A percentile compares a stretch with the other conserved stretches of the same genome.
Conservation (phyloP, 2,329 filamentous ascomycete genomes). For the Fusarium pilosicola region DNA sequence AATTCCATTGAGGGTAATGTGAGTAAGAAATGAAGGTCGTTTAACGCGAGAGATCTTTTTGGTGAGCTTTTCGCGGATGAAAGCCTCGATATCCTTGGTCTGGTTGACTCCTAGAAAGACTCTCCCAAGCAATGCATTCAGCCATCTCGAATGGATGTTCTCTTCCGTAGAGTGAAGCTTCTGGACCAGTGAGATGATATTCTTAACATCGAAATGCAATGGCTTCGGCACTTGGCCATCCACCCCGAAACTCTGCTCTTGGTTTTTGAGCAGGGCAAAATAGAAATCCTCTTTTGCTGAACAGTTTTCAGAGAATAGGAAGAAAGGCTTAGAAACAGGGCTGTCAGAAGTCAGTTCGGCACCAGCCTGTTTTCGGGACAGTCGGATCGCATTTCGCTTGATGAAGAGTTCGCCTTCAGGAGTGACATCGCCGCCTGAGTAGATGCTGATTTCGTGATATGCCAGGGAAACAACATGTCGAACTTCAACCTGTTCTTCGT, state of each 20-base stretch:
- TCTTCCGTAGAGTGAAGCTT: conserved; percentile 92
- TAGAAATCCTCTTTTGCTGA: conserved; percentile 99
- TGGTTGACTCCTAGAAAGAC: conserved; percentile 89
- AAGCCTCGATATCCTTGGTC: conserved; percentile 81
- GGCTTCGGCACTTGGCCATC: conserved; percentile 70
- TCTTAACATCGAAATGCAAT: conserved; percentile 81
- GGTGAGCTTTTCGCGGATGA: conserved; percentile 85
- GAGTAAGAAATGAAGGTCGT: conserved; percentile 88
- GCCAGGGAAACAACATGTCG: conserved; percentile 94
- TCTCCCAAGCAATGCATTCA: conserved; percentile 90
- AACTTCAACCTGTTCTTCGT: conserved; percentile 93
- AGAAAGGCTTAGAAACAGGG: conserved; percentile 82
- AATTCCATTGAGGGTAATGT: conserved; percentile 83
- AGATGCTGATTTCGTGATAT: conserved; percentile 86
- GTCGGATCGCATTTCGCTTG: conserved; percentile 88
- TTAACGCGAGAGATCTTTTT: conserved; percentile 97
- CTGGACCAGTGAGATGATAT: conserved; percentile 91
- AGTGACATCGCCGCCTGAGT: conserved; percentile 79
- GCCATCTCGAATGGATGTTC: conserved; percentile 88
- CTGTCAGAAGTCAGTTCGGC: conserved; percentile 65
- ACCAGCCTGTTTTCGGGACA: conserved; percentile 71
- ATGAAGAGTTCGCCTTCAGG: conserved; percentile 95
- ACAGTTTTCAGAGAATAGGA: conserved; percentile 92
- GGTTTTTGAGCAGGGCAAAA: conserved; percentile 86
- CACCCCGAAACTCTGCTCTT: conserved; percentile 72